Evolutionary conservation across 1,139 yeast genomes (phyloP), one percentile per base, ranked within the genome.

Genomic region (Meyerozyma sp.): DNA sequence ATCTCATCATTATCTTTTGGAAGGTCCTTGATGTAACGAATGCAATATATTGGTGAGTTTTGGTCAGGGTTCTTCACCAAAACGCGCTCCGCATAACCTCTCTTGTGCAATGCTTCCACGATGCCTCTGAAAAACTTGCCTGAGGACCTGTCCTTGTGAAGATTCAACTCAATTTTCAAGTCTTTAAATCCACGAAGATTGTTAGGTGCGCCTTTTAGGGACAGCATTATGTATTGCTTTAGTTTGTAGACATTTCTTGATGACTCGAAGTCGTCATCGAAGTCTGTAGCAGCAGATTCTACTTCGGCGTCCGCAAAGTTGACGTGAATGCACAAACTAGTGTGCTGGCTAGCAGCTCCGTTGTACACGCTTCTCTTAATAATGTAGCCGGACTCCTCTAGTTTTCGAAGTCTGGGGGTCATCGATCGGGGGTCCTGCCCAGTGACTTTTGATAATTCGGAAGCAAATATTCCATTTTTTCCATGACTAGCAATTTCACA

Each of bases 381-480:
- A 5, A 82, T 75, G 21, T 81, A 61, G 18, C 77, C 73, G 45
- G 65, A 58, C 13, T 70, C 77, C 46, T 73, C 79, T 27, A 84
- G 60, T 41, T 73, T 71, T 51, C 77, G 79, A 43, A 83, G 66
- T 51, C 93, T 68, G 1, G 80, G 70, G 0, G 90, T 81, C 36
- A 83, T 65, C 44, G 90, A 82, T 48, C 91, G 69, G n/a, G 83
- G 78, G 54, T 84, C 93, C 59, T 84, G 93, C 6, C 76, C 77
- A 0, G 89, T 78, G 13, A 65, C 68, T 36, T 68, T 66, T 5
- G 81, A 75, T 46, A 84, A 63, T 26, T 78, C 79, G 28, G 79
- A 67, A 0, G 90, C 76, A 45, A 76, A 71, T 10, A 83, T 75
- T 9, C 93, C 93, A 2, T 59, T 53, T 0, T 69, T 63, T 20